These are phyloP conservation scores for Oropetium thomaeum DNA, from an alignment of 176 grass and related monocot species.

Conservation along the genomic window DNA sequence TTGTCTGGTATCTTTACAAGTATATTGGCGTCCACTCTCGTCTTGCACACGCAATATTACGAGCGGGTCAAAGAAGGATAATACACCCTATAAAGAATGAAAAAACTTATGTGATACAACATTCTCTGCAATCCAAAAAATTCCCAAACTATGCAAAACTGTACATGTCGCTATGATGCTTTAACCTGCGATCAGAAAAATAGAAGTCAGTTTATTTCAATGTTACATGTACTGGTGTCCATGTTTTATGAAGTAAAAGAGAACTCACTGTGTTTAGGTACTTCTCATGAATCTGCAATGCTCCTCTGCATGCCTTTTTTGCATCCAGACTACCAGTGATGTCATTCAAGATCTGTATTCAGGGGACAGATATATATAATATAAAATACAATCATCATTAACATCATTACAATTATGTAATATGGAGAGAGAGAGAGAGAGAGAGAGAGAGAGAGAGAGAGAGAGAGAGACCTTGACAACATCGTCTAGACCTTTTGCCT, in stretches of 20 bases:
- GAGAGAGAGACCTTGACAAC: slow-evolving; percentile 76
- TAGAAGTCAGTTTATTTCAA: background rate
- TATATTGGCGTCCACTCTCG: background rate
- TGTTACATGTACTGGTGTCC: background rate
- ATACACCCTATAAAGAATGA: slow-evolving; percentile 10
- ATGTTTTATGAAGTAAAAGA: slow-evolving; percentile 2
- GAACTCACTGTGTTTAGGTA: slow-evolving; percentile 67
- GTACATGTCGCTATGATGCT: slow-evolving; percentile 42
- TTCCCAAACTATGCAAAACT: background rate
- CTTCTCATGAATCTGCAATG: slow-evolving; percentile 77
- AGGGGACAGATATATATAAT: slow-evolving; percentile 30
- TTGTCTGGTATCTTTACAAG: background rate
- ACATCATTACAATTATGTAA: background rate
- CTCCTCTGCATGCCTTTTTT: slow-evolving; percentile 79
- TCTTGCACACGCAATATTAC: slow-evolving; percentile 23
- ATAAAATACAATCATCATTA: slow-evolving; percentile 29
- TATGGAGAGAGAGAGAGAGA: slow-evolving; percentile 6
- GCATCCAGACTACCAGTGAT: slow-evolving; percentile 92
- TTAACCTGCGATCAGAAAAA: slow-evolving; percentile 52
- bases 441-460: background rate
- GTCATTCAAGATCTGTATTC: slow-evolving; percentile 80
- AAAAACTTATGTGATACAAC: background rate
- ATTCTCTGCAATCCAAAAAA: slow-evolving; percentile 16
- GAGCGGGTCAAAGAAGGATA: slow-evolving; percentile 24
- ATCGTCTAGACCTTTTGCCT: slow-evolving; percentile 95